Evolutionary conservation across 1,284 basidiomycete species (phyloP).

Genomic region (Cutaneotrichosporon sp.): DNA sequence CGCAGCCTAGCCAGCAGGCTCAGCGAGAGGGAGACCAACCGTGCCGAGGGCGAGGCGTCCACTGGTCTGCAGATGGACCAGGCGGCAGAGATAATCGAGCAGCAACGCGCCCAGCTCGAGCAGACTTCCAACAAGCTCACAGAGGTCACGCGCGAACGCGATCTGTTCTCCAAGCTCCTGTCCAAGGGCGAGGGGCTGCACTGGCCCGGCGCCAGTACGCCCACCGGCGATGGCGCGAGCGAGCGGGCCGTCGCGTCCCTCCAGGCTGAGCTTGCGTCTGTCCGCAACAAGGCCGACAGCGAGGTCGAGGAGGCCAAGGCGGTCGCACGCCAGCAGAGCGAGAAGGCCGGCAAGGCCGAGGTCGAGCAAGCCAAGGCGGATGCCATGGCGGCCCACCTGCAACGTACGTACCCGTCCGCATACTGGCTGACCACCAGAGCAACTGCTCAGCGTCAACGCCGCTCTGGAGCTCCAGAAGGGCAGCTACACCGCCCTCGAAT

Average conservation of each 20-base stretch:
- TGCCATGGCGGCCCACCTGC: constrained; percentile 67
- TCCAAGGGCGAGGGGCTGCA: constrained; percentile 41
- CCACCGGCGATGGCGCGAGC: constrained; percentile 13
- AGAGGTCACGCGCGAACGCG: constrained; percentile 81
- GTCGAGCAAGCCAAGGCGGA: constrained; percentile 71
- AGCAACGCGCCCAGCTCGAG: constrained; percentile 54
- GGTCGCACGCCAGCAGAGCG: constrained; percentile 61
- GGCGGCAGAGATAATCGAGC: not conserved
- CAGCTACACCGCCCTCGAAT: constrained; percentile 34
- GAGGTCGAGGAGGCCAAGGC: constrained; percentile 66
- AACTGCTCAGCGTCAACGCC: constrained; percentile 43
- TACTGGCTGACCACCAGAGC: constrained; percentile 33
- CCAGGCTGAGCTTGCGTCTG: constrained; percentile 56
- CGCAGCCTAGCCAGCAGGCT: constrained; percentile 72
- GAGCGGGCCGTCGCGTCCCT: constrained; percentile 29
- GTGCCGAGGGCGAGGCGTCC: not conserved
- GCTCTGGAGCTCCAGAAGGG: constrained; percentile 42
- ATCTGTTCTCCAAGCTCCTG: constrained; percentile 74
- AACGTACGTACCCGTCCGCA: constrained; percentile 53
- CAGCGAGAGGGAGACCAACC: constrained; percentile 55
- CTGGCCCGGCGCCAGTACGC: constrained; percentile 19
- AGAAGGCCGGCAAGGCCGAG: constrained; percentile 62
- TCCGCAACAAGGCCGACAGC: constrained; percentile 58
- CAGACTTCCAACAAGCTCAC: constrained; percentile 76
- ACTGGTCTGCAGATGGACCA: constrained; percentile 2